Conservation (phyloP, 441 rosid genomes). For the Syzygium malaccense region DNA sequence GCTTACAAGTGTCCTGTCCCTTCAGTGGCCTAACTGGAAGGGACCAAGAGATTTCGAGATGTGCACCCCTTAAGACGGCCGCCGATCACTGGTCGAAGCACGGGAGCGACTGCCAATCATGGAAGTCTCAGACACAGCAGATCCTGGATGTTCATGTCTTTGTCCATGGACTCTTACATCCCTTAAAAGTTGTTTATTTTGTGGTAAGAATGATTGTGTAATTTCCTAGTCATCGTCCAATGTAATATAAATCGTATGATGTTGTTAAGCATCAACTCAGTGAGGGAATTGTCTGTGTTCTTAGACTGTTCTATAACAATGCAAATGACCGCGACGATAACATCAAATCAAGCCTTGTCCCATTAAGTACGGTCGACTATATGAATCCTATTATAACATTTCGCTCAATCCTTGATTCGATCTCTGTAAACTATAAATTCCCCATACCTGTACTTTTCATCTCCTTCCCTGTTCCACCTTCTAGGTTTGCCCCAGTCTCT, state of each 20-base stretch:
- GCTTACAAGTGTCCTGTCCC: slow-evolving; percentile 24
- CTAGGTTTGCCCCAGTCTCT: background rate
- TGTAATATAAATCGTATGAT: background rate
- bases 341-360: background rate
- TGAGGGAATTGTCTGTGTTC: too few species aligned
- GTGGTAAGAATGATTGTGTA: background rate
- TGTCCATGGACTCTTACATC: background rate
- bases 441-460: background rate
- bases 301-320: background rate
- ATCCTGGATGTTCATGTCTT: background rate
- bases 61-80: background rate
- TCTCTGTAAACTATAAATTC: background rate
- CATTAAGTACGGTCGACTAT: fast-evolving
- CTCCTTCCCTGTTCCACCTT: background rate
- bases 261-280: background rate
- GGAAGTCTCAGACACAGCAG: background rate
- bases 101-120: background rate
- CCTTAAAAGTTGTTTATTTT: background rate
- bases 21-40: slow-evolving; percentile 28
- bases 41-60: background rate
- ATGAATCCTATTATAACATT: background rate
- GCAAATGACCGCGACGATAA: fast-evolving
- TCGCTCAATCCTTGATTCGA: background rate
- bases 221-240: background rate
- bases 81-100: background rate